A percentile compares a stretch with the other conserved stretches of the same genome.
Evolutionary conservation across 306 rosid species (phyloP).

Genomic region (Quercus suber): DNA sequence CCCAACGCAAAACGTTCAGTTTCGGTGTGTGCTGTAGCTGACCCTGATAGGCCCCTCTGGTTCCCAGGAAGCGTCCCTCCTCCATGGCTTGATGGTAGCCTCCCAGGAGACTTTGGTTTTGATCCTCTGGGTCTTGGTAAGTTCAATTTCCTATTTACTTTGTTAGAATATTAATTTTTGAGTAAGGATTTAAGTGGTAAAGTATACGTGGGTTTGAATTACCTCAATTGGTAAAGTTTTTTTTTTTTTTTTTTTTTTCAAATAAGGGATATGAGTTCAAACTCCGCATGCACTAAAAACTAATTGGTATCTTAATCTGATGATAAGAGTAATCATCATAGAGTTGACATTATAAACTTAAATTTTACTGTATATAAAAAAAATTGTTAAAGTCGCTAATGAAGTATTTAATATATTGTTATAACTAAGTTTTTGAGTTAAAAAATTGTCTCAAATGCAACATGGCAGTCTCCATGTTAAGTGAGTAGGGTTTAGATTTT

Average conservation of each 20-base stretch:
- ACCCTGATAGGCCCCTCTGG: slow-evolving; percentile 68
- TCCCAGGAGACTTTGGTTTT: slow-evolving; percentile 79
- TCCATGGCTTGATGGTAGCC: slow-evolving; percentile 78
- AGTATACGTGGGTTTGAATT: rapidly evolving
- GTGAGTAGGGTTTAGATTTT: too few relatives aligned
- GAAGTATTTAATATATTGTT: too few relatives aligned
- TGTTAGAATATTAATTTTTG: too few relatives aligned
- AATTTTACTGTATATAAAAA: too few relatives aligned
- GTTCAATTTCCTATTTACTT: not conserved
- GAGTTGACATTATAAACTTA: too few relatives aligned
- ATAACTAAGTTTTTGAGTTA: too few relatives aligned
- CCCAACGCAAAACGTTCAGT: slow-evolving; percentile 18
- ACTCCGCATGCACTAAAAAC: rapidly evolving
- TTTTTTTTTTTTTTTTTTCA: too few relatives aligned
- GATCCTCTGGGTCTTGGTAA: slow-evolving; percentile 77
- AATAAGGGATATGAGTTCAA: too few relatives aligned
- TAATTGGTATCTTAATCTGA: rapidly evolving
- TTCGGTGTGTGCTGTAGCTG: slow-evolving; percentile 47
- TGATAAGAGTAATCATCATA: rapidly evolving
- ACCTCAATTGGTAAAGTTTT: rapidly evolving
- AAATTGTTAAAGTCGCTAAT: too few relatives aligned
- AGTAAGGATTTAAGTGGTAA: too few relatives aligned
- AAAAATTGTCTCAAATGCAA: too few relatives aligned
- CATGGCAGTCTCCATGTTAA: too few relatives aligned
- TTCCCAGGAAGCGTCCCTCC: slow-evolving; percentile 79